A percentile compares a stretch with the other conserved stretches of the same genome.
These are phyloP conservation scores for Populus deltoides DNA, from an alignment of 345 rosid genomes.

Conservation along the genomic window DNA sequence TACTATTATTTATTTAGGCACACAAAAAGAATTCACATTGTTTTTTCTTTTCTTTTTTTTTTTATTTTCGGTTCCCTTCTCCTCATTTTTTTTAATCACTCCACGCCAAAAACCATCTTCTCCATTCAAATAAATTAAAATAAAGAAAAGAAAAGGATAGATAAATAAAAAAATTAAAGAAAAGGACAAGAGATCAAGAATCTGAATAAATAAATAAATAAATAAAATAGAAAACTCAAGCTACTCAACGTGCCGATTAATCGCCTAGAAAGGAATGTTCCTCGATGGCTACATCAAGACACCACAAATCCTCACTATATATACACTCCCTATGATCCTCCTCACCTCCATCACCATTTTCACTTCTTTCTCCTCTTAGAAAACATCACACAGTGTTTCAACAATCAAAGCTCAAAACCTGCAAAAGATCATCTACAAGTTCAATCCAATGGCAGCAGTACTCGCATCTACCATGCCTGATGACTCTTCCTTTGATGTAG, in stretches of 20 bases:
- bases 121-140: neutral
- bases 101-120: neutral
- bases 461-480: conserved; percentile 10
- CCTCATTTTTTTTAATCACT: neutral
- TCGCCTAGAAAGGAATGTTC: conserved; percentile 29
- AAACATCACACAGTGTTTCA: neutral
- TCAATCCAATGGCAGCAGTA: conserved; percentile 20
- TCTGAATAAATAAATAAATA: neutral
- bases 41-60: neutral
- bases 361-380: neutral
- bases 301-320: conserved; percentile 12
- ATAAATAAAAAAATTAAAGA: neutral
- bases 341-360: conserved; percentile 2
- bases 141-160: neutral
- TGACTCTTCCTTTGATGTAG: conserved; percentile 30
- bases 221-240: neutral
- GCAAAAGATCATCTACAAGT: neutral
- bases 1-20: neutral
- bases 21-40: neutral
- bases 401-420: neutral
- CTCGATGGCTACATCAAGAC: conserved; percentile 4
- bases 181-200: neutral
- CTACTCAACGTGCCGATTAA: conserved; percentile 16
- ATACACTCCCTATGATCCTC: neutral
- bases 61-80: neutral